These are phyloP conservation scores for Thamnidium elegans DNA, from an alignment of 192 early-diverging fungal species.

Conservation along the genomic window DNA sequence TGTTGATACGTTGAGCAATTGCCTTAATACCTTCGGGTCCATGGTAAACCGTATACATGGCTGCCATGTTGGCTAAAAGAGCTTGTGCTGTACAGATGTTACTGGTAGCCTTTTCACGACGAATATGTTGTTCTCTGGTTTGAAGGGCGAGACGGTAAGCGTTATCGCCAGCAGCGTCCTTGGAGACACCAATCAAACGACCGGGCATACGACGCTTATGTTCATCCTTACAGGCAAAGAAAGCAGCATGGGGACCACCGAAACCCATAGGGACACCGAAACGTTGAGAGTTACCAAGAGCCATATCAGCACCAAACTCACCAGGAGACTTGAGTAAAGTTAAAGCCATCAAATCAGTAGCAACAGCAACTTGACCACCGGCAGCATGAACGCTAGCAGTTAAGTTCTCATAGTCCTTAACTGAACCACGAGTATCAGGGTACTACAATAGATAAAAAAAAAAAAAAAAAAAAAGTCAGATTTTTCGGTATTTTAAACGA, in stretches of 20 bases:
- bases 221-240: conserved; percentile 91
- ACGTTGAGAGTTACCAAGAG: conserved; percentile 94
- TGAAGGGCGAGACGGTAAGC: conserved; percentile 96
- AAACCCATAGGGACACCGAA: conserved; percentile 99
- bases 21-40: conserved; percentile 88
- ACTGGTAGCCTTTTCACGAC: conserved; percentile 96
- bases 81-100: conserved; percentile 99
- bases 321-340: conserved; percentile 89
- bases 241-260: conserved; percentile 98
- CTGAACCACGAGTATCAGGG: conserved; percentile 84
- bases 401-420: conserved; percentile 81
- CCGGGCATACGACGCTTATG: conserved; percentile 97
- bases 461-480: conserved; percentile 8
- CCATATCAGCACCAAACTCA: conserved; percentile 98
- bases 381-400: conserved; percentile 73
- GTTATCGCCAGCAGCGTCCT: conserved; percentile 80
- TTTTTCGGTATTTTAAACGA: background rate
- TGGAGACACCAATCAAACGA: conserved; percentile 93
- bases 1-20: conserved; percentile 93
- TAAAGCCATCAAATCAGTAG: conserved; percentile 91
- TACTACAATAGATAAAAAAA: conserved; percentile 60
- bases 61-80: conserved; percentile 98
- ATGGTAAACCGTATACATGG: conserved; percentile 99
- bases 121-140: conserved; percentile 98
- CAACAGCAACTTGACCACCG: conserved; percentile 87